A percentile compares a stretch with the other conserved stretches of the same genome.
Conservation (phyloP, 1,139 yeast genomes). For the Yamadazyma sp. region DNA sequence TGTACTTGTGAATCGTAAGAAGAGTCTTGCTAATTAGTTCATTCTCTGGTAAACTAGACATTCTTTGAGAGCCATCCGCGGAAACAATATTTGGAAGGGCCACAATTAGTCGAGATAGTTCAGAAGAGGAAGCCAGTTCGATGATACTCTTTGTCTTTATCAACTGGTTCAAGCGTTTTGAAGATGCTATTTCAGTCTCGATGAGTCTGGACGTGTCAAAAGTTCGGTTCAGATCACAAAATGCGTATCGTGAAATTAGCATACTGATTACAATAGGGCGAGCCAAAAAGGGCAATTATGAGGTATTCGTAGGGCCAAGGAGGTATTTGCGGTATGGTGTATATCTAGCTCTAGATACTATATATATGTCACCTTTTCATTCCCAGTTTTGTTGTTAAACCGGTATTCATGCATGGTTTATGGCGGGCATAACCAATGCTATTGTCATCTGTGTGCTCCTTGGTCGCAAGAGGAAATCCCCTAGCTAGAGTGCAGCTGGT, state of each 20-base stretch:
- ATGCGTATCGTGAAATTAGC: slow-evolving; percentile 1
- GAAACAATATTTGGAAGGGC: too few species aligned
- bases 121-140: too few species aligned
- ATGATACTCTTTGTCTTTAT: too few species aligned
- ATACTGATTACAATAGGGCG: too few species aligned
- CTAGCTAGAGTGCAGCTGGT: too few species aligned
- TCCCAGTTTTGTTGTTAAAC: not conserved
- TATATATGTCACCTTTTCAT: not conserved
- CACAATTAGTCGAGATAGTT: too few species aligned
- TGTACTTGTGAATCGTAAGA: slow-evolving; percentile 39
- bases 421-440: not conserved
- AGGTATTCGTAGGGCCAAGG: too few species aligned
- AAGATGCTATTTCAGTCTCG: not conserved
- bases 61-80: not conserved
- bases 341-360: not conserved
- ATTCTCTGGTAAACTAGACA: slow-evolving; percentile 32
- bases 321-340: too few species aligned
- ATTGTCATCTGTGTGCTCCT: not conserved
- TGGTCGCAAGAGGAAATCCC: not conserved
- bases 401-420: not conserved
- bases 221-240: not conserved
- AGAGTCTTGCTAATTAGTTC: slow-evolving; percentile 39
- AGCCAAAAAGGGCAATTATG: too few species aligned
- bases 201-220: not conserved
- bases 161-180: too few species aligned